phyloP scores from a whole-genome alignment of 805 yeast genomes.

The Saturnispora saitoi region DNA sequence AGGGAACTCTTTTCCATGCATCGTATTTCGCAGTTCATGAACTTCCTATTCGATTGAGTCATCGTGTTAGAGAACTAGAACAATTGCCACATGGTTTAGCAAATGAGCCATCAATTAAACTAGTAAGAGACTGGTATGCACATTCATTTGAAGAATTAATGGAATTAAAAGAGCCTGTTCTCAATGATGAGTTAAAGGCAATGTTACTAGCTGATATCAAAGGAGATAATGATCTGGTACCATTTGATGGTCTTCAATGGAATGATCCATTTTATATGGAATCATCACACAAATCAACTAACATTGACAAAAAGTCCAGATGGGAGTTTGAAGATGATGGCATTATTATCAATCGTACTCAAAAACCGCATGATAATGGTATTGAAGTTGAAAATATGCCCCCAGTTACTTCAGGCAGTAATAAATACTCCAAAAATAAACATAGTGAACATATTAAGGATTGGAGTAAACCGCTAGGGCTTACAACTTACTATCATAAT shows the following conservation, averaged over 20 bases:
- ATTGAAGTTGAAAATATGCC: not conserved
- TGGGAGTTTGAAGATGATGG: conserved; percentile 43
- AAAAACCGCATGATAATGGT: conserved; percentile 5
- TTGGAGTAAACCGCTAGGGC: conserved; percentile 12
- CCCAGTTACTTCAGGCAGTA: not conserved
- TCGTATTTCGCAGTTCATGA: conserved; percentile 81
- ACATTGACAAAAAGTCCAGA: not conserved
- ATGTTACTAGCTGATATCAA: conserved; percentile 5
- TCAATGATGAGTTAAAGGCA: conserved; percentile 33
- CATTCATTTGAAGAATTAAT: conserved; percentile 81
- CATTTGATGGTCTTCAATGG: not conserved
- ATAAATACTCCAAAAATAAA: not conserved
- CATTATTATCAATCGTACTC: conserved; percentile 21
- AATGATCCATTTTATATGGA: not conserved
- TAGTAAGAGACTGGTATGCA: conserved; percentile 84
- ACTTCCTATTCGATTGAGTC: conserved; percentile 78
- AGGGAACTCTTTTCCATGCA: conserved; percentile 74
- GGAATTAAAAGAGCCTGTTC: conserved; percentile 48
- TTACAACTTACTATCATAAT: conserved; percentile 29
- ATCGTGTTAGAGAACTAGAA: conserved; percentile 77
- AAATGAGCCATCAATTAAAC: conserved; percentile 63
- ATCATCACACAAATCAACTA: not conserved
- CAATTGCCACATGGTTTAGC: conserved; percentile 67
- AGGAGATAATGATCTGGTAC: conserved; percentile 1
- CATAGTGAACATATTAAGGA: conserved; percentile 8